Evolutionary conservation across 345 rosid genomes (phyloP), one percentile per base, ranked within the genome.

Genomic region (Hevea brasiliensis): DNA sequence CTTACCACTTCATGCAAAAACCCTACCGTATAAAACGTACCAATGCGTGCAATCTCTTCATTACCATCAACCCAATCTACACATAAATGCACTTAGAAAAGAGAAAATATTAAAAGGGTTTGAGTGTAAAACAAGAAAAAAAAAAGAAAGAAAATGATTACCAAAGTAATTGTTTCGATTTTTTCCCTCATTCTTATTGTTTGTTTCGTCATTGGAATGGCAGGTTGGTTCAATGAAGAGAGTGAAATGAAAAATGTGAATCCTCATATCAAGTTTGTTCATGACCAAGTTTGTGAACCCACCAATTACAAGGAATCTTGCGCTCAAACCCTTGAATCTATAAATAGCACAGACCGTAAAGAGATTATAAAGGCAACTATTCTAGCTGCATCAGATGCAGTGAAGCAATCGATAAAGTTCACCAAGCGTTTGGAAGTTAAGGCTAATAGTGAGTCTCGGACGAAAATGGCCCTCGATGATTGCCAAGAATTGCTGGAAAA

Each of bases 311-410:
- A 74, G 24, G 71, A 74, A 0, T 12, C 71, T 2, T 74, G 77
- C 68, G 35, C 32, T 26, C 45, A n/a, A 27, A 67, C 65, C 18
- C 72, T 74, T 1, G 37, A 57, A 21, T 18, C 55, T 0, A 72
- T 58, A 7, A 66, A 74, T 56, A 57, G 57, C 57, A 74, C 77
- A 17, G 77, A 74, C 18, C 77, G 66, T 1, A 74, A 74, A 35
- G 72, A 74, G 8, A 44, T 42, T 54, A 24, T 74, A 13, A 74
- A 57, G 72, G 72, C 56, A 3, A 65, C 65, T 8, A 66, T 74
- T 7, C 0, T 65, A 10, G 65, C 67, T 6, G 40, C 72, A 14
- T 65, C 65, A 0, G 72, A 56, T 7, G 71, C 72, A 1, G 71
- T 58, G 8, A 67, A 45, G 24, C 53, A 74, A 48, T 27, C 77